These are phyloP conservation scores for Urostyla sp. DNA, from an alignment of 73 alveolate genomes.

Conservation along the genomic window DNA sequence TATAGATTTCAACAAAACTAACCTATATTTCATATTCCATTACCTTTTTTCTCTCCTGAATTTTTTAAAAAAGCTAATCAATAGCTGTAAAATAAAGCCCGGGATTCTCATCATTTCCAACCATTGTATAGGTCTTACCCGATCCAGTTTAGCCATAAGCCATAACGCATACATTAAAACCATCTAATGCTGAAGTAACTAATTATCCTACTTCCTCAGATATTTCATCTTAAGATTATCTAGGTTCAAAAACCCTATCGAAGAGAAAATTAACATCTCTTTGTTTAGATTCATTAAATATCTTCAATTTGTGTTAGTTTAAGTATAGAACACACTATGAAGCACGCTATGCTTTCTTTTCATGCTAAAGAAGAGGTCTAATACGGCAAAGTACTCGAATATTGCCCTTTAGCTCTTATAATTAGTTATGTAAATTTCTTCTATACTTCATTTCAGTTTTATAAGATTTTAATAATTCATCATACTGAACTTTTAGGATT, in stretches of 20 bases:
- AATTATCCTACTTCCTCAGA: conserved; percentile 84
- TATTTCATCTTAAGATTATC: conserved; percentile 66
- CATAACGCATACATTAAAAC: conserved; percentile 86
- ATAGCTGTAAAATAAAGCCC: conserved; percentile 78
- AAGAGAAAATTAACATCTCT: conserved; percentile 70
- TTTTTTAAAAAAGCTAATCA: conserved; percentile 63
- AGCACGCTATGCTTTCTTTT: conserved; percentile 5
- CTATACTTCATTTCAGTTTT: conserved; percentile 23
- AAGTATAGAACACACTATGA: conserved; percentile 1
- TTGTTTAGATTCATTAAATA: conserved; percentile 46
- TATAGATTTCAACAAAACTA: conserved; percentile 76
- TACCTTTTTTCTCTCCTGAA: conserved; percentile 52
- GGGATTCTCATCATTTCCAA: conserved; percentile 75
- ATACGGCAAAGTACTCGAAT: conserved; percentile 92
- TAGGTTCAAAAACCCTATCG: conserved; percentile 80
- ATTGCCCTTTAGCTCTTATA: conserved; percentile 92
- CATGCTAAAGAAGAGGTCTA: conserved; percentile 78
- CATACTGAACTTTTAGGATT: background rate
- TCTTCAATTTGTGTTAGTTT: conserved; percentile 68
- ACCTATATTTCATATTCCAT: conserved; percentile 63
- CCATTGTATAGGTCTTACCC: conserved; percentile 92
- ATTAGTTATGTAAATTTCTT: conserved; percentile 76
- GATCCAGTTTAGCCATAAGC: conserved; percentile 96
- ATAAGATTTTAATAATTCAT: conserved; percentile 10
- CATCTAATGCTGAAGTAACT: conserved; percentile 83